Evolutionary conservation across 441 rosid genomes (phyloP).

Genomic region (Francoa sonchifolia): DNA sequence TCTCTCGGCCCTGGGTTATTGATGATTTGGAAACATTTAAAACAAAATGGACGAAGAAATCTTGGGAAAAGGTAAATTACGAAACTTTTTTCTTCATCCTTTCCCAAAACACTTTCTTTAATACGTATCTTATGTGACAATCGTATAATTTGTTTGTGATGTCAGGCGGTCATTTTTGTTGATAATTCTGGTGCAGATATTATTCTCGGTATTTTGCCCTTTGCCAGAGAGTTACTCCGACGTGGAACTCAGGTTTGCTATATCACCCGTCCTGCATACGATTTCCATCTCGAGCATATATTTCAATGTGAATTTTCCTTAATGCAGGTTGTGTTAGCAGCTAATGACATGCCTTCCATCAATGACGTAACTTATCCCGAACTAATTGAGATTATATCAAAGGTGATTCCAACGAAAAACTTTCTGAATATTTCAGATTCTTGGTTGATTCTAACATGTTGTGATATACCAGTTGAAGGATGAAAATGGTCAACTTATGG

Average conservation of each 20-base stretch:
- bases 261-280: neutral
- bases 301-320: neutral
- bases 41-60: conserved; percentile 63
- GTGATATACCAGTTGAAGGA: conserved; percentile 62
- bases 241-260: conserved; percentile 67
- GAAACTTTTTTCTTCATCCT: too few species aligned
- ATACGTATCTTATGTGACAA: conserved; percentile 9
- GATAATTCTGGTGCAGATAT: conserved; percentile 98
- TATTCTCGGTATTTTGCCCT: conserved; percentile 81
- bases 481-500: conserved; percentile 51
- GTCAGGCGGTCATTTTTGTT: conserved; percentile 85
- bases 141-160: conserved; percentile 14
- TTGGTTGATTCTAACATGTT: conserved; percentile 20
- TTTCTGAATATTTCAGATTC: conserved; percentile 7
- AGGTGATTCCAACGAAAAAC: conserved; percentile 31
- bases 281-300: neutral
- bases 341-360: conserved; percentile 87
- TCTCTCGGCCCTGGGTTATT: conserved; percentile 88
- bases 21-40: conserved; percentile 82
- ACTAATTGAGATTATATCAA: conserved; percentile 56
- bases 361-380: conserved; percentile 86
- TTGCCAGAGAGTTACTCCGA: conserved; percentile 81
- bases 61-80: conserved; percentile 71
- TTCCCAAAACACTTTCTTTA: conserved; percentile 1
- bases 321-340: conserved; percentile 87